Percentiles rank a stretch among this genome's conserved stretches.
These are phyloP conservation scores for Plasmodium cynomolgi DNA, from an alignment of 169 alveolate genomes.

Conservation along the genomic window DNA sequence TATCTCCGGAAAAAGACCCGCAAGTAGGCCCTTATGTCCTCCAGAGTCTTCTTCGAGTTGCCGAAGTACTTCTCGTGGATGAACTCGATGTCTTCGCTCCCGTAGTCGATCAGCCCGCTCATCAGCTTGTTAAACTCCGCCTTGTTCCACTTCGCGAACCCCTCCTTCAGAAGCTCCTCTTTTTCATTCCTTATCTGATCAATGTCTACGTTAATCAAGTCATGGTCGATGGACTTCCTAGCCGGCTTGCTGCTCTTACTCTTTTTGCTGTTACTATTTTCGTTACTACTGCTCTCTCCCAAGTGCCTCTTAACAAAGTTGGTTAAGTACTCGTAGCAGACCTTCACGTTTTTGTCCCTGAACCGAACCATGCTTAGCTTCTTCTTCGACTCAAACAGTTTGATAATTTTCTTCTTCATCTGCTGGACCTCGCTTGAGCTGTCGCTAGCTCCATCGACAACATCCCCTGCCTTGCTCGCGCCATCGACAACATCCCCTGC, in stretches of 20 bases:
- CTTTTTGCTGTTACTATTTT: neutral
- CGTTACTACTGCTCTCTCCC: neutral
- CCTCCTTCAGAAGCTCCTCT: conserved; percentile 35
- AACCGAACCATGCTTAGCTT: conserved; percentile 27
- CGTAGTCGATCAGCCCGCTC: conserved; percentile 45
- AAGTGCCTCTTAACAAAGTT: conserved; percentile 33
- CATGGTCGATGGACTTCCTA: neutral
- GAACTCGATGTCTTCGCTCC: conserved; percentile 37
- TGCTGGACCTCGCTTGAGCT: neutral
- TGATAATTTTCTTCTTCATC: conserved; percentile 16
- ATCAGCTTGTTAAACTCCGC: conserved; percentile 59
- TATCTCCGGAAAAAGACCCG: conserved; percentile 41
- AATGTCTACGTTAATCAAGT: conserved; percentile 33
- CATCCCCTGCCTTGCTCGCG: neutral
- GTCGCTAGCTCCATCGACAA: neutral
- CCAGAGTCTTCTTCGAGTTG: conserved; percentile 52
- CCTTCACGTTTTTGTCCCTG: conserved; percentile 42
- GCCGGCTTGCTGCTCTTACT: conserved; percentile 1
- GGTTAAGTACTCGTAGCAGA: conserved; percentile 6
- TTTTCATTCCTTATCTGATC: conserved; percentile 40
- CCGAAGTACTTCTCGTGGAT: conserved; percentile 44
- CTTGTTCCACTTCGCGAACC: conserved; percentile 59
- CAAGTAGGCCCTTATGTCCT: conserved; percentile 46
- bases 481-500: neutral
- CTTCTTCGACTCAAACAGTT: conserved; percentile 16